A percentile compares a stretch with the other conserved stretches of the same genome.
phyloP scores from a whole-genome alignment of 225 moss, liverwort and hornwort species.

The Marchantia polymorpha region DNA sequence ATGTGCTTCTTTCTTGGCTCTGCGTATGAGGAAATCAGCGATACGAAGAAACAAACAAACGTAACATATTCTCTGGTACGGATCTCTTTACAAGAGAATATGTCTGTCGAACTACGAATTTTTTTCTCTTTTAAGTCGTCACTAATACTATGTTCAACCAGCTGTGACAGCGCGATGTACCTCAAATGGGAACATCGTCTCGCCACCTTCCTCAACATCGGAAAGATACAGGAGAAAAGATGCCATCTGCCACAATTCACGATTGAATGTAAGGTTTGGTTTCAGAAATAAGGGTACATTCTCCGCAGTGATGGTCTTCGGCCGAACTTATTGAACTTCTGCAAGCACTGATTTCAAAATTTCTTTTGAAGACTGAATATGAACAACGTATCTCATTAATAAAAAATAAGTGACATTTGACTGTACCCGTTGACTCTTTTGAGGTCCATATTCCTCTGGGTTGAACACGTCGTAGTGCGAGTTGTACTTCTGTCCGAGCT shows the following conservation, averaged over 20 bases:
- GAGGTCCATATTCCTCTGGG: slow-evolving; percentile 95
- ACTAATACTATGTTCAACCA: too few species aligned
- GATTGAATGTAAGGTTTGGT: neutral
- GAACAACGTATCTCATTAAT: neutral
- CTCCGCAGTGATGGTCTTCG: neutral
- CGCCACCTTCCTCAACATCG: slow-evolving; percentile 98
- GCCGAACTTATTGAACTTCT: neutral
- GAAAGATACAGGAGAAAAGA: slow-evolving; percentile 96
- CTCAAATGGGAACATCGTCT: slow-evolving; percentile 99
- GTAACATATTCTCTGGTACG: too few species aligned
- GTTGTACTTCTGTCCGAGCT: slow-evolving; percentile 90
- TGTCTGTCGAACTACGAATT: too few species aligned
- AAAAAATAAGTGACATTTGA: neutral
- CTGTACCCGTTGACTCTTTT: slow-evolving; percentile 87
- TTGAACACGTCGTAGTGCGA: slow-evolving; percentile 95
- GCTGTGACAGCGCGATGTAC: slow-evolving; percentile 29
- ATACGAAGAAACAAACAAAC: too few species aligned
- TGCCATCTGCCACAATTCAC: slow-evolving; percentile 48
- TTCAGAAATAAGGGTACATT: neutral
- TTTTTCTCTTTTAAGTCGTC: too few species aligned
- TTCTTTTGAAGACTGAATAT: neutral
- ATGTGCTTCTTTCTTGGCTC: too few species aligned
- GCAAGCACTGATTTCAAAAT: neutral
- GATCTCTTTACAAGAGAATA: too few species aligned
- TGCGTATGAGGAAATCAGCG: too few species aligned